Conservation (phyloP, 495 filamentous ascomycete species). For the Aspergillus hancockii region DNA sequence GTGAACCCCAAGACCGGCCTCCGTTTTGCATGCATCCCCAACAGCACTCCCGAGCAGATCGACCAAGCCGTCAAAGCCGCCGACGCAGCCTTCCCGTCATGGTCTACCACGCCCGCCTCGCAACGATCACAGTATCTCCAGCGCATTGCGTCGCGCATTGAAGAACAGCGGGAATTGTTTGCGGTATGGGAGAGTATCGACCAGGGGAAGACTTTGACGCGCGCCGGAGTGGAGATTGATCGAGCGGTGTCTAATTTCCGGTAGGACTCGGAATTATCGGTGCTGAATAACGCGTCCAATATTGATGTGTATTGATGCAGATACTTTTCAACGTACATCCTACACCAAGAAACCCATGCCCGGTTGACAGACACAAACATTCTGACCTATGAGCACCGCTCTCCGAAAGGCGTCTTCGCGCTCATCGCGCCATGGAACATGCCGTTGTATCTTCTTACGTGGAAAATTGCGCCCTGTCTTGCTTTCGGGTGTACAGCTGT, state of each 20-base stretch:
- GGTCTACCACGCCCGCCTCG: constrained; percentile 15
- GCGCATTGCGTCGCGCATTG: constrained; percentile 14
- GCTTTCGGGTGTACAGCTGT: constrained; percentile 43
- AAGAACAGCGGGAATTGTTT: constrained; percentile 18
- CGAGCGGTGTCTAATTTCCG: constrained; percentile 24
- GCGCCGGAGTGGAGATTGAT: constrained; percentile 23
- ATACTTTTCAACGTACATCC: constrained; percentile 25
- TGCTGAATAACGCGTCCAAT: neutral
- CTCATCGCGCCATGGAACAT: constrained; percentile 28
- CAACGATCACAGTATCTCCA: constrained; percentile 17
- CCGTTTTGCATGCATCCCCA: constrained; percentile 10
- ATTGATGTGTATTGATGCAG: neutral
- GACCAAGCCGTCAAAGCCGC: constrained; percentile 18
- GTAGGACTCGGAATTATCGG: neutral
- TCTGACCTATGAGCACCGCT: constrained; percentile 25
- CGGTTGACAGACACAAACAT: constrained; percentile 16
- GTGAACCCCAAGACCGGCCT: constrained; percentile 20
- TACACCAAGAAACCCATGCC: constrained; percentile 21
- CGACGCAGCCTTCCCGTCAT: constrained; percentile 16
- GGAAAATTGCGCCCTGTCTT: constrained; percentile 48
- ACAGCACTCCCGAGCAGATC: constrained; percentile 12
- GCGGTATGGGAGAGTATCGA: constrained; percentile 24
- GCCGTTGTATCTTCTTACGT: constrained; percentile 25
- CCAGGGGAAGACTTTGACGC: constrained; percentile 20
- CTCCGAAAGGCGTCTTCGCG: constrained; percentile 20